Percentiles rank a stretch among this genome's conserved stretches.
These are phyloP conservation scores for Backusella mclennaniae DNA, from an alignment of 192 early-diverging fungal genomes.

Conservation along the genomic window DNA sequence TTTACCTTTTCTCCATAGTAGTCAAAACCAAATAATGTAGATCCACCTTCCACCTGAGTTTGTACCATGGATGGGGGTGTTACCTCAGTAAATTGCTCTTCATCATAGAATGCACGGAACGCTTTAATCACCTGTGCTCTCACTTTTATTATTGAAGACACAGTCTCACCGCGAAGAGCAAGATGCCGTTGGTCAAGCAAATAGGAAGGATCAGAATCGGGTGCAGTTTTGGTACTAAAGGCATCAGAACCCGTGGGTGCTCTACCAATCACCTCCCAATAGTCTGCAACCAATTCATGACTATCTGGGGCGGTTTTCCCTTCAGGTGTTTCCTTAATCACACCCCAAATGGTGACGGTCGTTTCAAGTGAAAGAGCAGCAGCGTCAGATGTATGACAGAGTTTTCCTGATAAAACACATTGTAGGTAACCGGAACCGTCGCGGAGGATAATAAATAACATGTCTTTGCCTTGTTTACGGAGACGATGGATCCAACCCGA, in stretches of 20 bases:
- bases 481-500: constrained; percentile 95
- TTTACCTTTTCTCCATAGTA: constrained; percentile 91
- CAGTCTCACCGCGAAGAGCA: constrained; percentile 90
- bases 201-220: constrained; percentile 84
- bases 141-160: constrained; percentile 84
- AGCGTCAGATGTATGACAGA: constrained; percentile 79
- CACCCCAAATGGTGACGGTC: constrained; percentile 84
- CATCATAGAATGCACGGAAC: constrained; percentile 95
- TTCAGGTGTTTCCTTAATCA: constrained; percentile 81
- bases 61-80: constrained; percentile 99
- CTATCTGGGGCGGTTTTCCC: constrained; percentile 97
- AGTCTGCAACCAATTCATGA: constrained; percentile 93
- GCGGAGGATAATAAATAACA: constrained; percentile 92
- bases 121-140: constrained; percentile 84
- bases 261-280: constrained; percentile 89
- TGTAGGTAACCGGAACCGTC: constrained; percentile 96
- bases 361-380: constrained; percentile 90
- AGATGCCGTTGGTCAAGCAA: constrained; percentile 92
- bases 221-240: constrained; percentile 83
- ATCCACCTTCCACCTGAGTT: constrained; percentile 98
- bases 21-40: constrained; percentile 90
- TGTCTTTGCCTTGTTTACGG: constrained; percentile 94
- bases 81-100: constrained; percentile 80
- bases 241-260: constrained; percentile 94
- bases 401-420: constrained; percentile 81